These are phyloP conservation scores for Kwoniella bestiolae DNA, from an alignment of 768 basidiomycete genomes.

Conservation along the genomic window DNA sequence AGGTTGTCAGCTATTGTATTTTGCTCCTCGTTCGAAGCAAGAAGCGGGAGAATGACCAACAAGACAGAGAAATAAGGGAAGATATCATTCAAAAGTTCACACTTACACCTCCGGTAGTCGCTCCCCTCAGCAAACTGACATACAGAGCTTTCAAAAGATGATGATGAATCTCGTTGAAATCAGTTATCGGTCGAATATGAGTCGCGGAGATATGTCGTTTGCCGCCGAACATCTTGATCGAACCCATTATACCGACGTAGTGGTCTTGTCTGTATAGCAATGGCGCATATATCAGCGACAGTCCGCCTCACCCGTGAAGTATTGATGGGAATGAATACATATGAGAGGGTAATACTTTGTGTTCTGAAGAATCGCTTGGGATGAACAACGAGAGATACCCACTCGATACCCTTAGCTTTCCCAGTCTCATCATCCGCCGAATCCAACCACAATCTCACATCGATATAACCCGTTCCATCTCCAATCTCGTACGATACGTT, in stretches of 20 bases:
- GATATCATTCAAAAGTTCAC: constrained; percentile 1
- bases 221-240: constrained; percentile 76
- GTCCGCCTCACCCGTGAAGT: too few species aligned
- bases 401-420: constrained; percentile 56
- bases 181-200: constrained; percentile 70
- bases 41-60: neutral
- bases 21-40: too few species aligned
- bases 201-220: constrained; percentile 81
- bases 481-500: constrained; percentile 79
- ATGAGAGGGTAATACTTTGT: too few species aligned
- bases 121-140: constrained; percentile 67
- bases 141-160: constrained; percentile 77
- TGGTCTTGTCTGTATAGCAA: constrained; percentile 66
- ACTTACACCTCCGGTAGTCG: constrained; percentile 62
- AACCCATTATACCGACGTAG: constrained; percentile 80
- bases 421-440: constrained; percentile 64
- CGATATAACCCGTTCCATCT: constrained; percentile 71
- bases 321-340: too few species aligned
- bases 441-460: constrained; percentile 70
- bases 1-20: neutral
- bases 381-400: constrained; percentile 25
- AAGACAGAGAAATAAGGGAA: neutral
- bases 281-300: constrained; percentile 2
- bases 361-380: too few species aligned
- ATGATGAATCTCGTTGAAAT: constrained; percentile 78